phyloP scores from a whole-genome alignment of 768 basidiomycete genomes.

The Xerocomellus dryophilus region DNA sequence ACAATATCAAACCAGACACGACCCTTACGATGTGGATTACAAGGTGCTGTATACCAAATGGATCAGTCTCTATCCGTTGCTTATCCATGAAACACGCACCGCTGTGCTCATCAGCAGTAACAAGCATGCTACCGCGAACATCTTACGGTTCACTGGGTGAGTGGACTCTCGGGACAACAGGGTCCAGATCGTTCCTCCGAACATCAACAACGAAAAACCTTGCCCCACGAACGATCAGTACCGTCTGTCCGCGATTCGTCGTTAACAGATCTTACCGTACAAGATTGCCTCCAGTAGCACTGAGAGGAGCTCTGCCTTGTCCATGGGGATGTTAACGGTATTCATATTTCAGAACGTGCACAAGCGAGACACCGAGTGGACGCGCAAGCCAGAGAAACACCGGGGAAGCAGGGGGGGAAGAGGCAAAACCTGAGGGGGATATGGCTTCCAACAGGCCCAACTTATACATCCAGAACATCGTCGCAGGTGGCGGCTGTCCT shows the following conservation, averaged over 20 bases:
- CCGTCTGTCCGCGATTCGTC: neutral
- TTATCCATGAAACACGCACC: neutral
- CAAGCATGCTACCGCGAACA: neutral
- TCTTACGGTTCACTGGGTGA: neutral
- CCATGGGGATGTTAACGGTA: neutral
- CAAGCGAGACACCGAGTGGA: neutral
- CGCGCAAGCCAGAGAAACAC: too few relatives aligned
- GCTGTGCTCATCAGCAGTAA: neutral
- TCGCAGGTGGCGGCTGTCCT: too few relatives aligned
- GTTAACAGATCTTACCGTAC: neutral
- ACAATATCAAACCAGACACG: neutral
- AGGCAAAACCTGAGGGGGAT: too few relatives aligned
- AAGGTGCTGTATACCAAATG: neutral
- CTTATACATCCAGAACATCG: too few relatives aligned
- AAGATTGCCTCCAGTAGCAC: neutral
- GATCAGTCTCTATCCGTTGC: neutral
- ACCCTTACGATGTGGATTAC: neutral
- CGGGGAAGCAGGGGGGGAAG: too few relatives aligned
- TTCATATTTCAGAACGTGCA: neutral
- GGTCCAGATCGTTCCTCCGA: neutral
- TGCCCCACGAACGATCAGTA: neutral
- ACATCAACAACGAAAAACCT: constrained; percentile 4
- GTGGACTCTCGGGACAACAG: neutral
- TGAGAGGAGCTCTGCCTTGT: constrained; percentile 1
- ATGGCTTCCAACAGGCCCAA: too few relatives aligned